Conservation (phyloP, 2,329 filamentous ascomycete species). For the Arachnomyces sp. region DNA sequence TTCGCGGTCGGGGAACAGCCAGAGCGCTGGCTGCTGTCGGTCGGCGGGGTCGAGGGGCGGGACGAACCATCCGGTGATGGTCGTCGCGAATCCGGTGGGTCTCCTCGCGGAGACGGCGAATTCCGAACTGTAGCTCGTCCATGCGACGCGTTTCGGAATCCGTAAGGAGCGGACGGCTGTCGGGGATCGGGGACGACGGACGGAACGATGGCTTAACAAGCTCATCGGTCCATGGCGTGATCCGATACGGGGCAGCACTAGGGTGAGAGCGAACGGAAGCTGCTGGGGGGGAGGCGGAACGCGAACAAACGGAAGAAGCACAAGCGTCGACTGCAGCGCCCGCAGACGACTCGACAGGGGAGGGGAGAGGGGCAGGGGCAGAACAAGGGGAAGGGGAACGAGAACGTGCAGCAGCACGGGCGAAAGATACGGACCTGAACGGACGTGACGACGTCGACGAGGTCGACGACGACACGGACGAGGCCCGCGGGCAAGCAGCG, state of each 20-base stretch:
- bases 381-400: conserved; percentile 7
- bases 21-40: conserved; percentile 1
- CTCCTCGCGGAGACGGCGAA: too few relatives aligned
- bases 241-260: neutral
- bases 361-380: conserved; percentile 7
- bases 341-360: conserved; percentile 14
- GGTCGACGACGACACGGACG: conserved; percentile 10
- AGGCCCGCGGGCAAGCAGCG: conserved; percentile 14
- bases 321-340: too few relatives aligned
- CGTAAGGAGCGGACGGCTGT: too few relatives aligned
- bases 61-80: too few relatives aligned
- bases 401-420: conserved; percentile 9
- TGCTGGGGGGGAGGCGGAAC: conserved; percentile 1
- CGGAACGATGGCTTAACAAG: too few relatives aligned
- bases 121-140: too few relatives aligned
- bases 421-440: conserved; percentile 6
- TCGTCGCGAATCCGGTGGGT: too few relatives aligned
- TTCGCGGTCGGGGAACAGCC: neutral
- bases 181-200: too few relatives aligned
- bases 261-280: neutral
- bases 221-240: too few relatives aligned
- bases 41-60: conserved; percentile 6
- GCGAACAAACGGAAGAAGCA: conserved; percentile 1
- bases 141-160: too few relatives aligned
- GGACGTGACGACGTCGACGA: conserved; percentile 1